Conservation (phyloP, 73 alveolate genomes). For the Paramecium sonneborni region DNA sequence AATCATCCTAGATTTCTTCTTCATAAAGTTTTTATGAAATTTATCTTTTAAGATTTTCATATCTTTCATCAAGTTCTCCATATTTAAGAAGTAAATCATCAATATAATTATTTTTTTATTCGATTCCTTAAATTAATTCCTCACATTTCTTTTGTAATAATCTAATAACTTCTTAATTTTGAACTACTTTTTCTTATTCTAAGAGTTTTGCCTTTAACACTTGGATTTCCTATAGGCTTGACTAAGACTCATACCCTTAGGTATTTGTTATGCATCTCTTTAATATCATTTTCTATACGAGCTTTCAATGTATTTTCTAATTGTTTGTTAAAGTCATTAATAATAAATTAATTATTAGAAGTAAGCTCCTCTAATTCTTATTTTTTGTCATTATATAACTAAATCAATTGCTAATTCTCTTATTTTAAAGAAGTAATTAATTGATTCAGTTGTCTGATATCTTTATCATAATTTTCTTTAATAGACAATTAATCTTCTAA, state of each 20-base stretch:
- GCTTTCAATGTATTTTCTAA: neutral
- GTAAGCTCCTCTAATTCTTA: neutral
- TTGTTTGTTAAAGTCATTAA: neutral
- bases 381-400: neutral
- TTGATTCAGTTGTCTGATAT: neutral
- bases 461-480: neutral
- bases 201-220: neutral
- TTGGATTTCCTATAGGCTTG: conserved; percentile 37
- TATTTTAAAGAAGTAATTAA: neutral
- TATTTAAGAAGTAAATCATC: neutral
- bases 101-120: conserved; percentile 24
- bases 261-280: conserved; percentile 44
- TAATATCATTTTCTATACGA: conserved; percentile 26
- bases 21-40: neutral
- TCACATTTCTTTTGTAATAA: neutral
- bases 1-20: neutral
- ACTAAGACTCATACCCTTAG: conserved; percentile 45
- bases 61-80: conserved; percentile 31
- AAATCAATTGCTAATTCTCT: neutral
- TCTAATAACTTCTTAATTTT: neutral
- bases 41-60: neutral
- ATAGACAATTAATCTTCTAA: neutral
- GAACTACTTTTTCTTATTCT: conserved; percentile 24
- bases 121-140: conserved; percentile 10
- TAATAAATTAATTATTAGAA: neutral